Evolutionary conservation across 495 filamentous ascomycete genomes (phyloP), one percentile per base, ranked within the genome.

Genomic region (Hyaloscypha bicolor): DNA sequence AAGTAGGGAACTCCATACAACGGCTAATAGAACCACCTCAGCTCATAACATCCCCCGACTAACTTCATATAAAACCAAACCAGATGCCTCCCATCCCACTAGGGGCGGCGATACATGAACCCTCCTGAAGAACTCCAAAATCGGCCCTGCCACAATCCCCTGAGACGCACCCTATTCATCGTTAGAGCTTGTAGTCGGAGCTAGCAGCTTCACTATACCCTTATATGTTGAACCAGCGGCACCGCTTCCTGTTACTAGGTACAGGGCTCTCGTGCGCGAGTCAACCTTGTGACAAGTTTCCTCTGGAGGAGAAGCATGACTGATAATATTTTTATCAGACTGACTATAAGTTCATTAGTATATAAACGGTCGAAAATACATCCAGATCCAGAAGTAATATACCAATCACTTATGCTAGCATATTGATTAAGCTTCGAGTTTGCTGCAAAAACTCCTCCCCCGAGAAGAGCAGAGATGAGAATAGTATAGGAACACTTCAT

Each of bases 311-410:
- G 53, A 55, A 25, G 53, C 9, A 55, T 55, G 53, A 55, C 53
- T 55, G 4, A 55, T 55, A 55, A 55, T 55, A 16, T 55, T 55
- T 5, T 25, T 29, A 55, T 55, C 53, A 25, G 11, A 3, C 53
- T 55, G 53, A 55, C 53, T 55, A 29, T 19, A 55, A 55, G 53
- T 55, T 55, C 14, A 55, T 55, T 55, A 55, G 53, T 55, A 55
- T 31, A n/a, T 29, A 29, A 55, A 4, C 53, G 53, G 53, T 55
- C 14, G 53, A 55, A 22, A 55, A 55, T n/a, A 55, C 53, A n/a
- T n/a, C n/a, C n/a, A n/a, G n/a, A 55, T 25, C 53, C 30, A 55
- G 53, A 55, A 55, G 53, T 25, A 55, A 29, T 14, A 55, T 55
- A 55, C 53, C 53, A 55, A 55, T 55, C 53, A 55, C 53, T 55